These are phyloP conservation scores for Aleurites moluccanus DNA, from an alignment of 441 rosid genomes.

Conservation along the genomic window DNA sequence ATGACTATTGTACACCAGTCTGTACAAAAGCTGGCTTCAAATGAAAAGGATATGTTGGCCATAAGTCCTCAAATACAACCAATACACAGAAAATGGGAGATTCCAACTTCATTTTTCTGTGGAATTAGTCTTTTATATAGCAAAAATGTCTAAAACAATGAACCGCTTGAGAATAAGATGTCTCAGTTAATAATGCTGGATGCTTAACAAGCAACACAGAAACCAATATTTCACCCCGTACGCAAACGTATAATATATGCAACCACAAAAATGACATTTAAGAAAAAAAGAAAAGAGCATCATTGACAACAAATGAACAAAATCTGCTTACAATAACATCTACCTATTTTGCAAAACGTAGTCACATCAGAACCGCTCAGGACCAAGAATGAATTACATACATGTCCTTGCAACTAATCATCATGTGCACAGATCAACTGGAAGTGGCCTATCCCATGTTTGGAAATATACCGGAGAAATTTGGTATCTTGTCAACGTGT, in stretches of 20 bases:
- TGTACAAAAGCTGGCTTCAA: too few species aligned
- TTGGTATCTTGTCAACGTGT: conserved; percentile 91
- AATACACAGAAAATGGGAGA: neutral
- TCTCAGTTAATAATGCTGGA: neutral
- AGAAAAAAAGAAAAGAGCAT: conserved; percentile 15
- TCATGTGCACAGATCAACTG: conserved; percentile 1
- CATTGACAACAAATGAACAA: conserved; percentile 35
- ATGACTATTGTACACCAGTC: too few species aligned
- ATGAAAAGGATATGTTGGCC: too few species aligned
- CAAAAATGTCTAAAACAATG: neutral
- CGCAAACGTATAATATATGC: conserved; percentile 16
- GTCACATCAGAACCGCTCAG: conserved; percentile 24
- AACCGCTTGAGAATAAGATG: neutral
- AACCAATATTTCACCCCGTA: conserved; percentile 11
- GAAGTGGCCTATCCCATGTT: conserved; percentile 39
- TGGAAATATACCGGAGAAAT: conserved; percentile 85
- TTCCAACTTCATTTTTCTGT: neutral
- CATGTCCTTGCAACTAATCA: conserved; percentile 25
- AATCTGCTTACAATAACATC: conserved; percentile 35
- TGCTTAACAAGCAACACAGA: conserved; percentile 6
- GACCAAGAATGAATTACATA: conserved; percentile 30
- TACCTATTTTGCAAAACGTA: conserved; percentile 30
- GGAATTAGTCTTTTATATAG: neutral
- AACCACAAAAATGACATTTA: conserved; percentile 20
- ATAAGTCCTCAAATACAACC: neutral